These are phyloP conservation scores for Clitopilus hobsonii DNA, from an alignment of 768 basidiomycete species.

Conservation along the genomic window DNA sequence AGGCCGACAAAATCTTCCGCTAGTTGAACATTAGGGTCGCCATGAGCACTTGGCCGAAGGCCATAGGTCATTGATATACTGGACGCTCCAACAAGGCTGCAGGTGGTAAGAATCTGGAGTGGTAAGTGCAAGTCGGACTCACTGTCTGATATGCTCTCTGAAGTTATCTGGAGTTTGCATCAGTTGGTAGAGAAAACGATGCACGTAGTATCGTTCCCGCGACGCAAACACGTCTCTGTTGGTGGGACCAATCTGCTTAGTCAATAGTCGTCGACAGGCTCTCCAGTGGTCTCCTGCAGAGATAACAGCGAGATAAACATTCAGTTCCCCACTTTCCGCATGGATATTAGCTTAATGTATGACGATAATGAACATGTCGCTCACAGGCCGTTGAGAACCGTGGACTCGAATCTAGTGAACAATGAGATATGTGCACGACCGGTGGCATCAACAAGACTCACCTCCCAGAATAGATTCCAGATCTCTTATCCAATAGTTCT, in stretches of 20 bases:
- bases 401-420: too few relatives aligned
- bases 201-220: conserved; percentile 14
- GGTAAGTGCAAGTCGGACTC: not conserved
- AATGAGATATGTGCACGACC: not conserved
- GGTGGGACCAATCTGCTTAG: conserved; percentile 11
- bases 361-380: too few relatives aligned
- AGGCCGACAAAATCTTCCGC: conserved; percentile 11
- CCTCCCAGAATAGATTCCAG: conserved; percentile 18
- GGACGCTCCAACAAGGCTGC: conserved; percentile 16
- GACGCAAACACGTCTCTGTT: conserved; percentile 15
- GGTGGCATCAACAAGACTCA: too few relatives aligned
- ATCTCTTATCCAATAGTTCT: conserved; percentile 20
- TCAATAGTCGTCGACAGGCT: conserved; percentile 23
- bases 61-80: conserved; percentile 19
- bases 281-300: conserved; percentile 29
- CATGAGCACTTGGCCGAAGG: conserved; percentile 10
- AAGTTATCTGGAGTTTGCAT: conserved; percentile 12
- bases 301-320: too few relatives aligned
- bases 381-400: too few relatives aligned
- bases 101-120: too few relatives aligned
- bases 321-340: too few relatives aligned
- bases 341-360: too few relatives aligned
- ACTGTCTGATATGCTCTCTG: conserved; percentile 16
- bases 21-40: conserved; percentile 18
- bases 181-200: conserved; percentile 17